A percentile compares a stretch with the other conserved stretches of the same genome.
Conservation (phyloP, 306 rosid genomes). For the Biancaea sappan region DNA sequence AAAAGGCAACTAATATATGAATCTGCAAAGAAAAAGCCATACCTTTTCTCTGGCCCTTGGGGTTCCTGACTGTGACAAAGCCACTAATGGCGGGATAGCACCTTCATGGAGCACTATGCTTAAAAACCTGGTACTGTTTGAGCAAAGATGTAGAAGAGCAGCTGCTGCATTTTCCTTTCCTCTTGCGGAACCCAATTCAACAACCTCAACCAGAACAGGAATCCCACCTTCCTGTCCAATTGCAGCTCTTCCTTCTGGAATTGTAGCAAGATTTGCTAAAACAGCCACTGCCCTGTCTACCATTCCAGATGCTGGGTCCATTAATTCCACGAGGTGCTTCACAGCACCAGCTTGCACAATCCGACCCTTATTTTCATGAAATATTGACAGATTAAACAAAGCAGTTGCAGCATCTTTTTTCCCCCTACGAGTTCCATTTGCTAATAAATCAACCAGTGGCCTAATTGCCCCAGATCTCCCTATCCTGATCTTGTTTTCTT, state of each 20-base stretch:
- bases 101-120: conserved; percentile 84
- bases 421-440: conserved; percentile 78
- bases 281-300: conserved; percentile 89
- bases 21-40: conserved; percentile 24
- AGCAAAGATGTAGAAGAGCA: conserved; percentile 80
- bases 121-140: conserved; percentile 53
- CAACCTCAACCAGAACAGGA: conserved; percentile 76
- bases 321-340: conserved; percentile 76
- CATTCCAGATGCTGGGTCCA: conserved; percentile 88
- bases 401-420: conserved; percentile 90
- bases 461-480: conserved; percentile 78
- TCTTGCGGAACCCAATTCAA: conserved; percentile 82
- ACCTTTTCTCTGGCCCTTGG: conserved; percentile 97
- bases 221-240: conserved; percentile 67
- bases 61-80: conserved; percentile 84
- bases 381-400: conserved; percentile 74
- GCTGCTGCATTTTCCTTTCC: conserved; percentile 94
- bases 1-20: conserved; percentile 16
- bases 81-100: conserved; percentile 89
- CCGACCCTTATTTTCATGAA: conserved; percentile 73
- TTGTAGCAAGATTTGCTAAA: conserved; percentile 80
- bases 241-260: conserved; percentile 66
- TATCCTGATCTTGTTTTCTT: conserved; percentile 72
- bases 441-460: conserved; percentile 77
- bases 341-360: conserved; percentile 88